Conservation (phyloP, 441 rosid genomes). For the Metrosideros polymorpha region DNA sequence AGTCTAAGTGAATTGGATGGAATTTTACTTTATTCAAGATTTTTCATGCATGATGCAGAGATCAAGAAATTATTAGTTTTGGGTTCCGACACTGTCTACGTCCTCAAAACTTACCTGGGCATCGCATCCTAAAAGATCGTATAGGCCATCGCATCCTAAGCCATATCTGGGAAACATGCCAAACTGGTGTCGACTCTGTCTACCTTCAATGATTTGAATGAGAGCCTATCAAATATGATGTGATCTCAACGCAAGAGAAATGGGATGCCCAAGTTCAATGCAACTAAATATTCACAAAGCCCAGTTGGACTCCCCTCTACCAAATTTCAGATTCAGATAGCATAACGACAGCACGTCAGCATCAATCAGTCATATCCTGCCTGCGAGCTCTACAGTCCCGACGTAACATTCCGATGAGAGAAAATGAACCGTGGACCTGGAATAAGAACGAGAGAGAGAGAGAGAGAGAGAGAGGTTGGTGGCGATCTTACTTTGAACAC, state of each 20-base stretch:
- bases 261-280: background rate
- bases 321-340: background rate
- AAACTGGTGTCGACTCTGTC: background rate
- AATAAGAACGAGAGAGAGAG: background rate
- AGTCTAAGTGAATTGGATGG: background rate
- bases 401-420: background rate
- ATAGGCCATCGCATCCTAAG: background rate
- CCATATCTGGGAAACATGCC: background rate
- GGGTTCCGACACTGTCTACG: background rate
- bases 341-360: background rate
- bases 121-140: background rate
- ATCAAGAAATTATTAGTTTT: background rate
- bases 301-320: background rate
- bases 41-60: background rate
- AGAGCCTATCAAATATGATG: background rate
- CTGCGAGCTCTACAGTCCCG: background rate
- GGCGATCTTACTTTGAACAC: too few species aligned
- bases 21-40: background rate
- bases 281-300: background rate
- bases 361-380: background rate
- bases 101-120: background rate
- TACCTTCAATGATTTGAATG: background rate
- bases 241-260: background rate
- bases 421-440: background rate
- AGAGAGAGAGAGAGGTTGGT: background rate